These are phyloP conservation scores for Bruguiera parviflora DNA, from an alignment of 345 rosid genomes.

Conservation along the genomic window DNA sequence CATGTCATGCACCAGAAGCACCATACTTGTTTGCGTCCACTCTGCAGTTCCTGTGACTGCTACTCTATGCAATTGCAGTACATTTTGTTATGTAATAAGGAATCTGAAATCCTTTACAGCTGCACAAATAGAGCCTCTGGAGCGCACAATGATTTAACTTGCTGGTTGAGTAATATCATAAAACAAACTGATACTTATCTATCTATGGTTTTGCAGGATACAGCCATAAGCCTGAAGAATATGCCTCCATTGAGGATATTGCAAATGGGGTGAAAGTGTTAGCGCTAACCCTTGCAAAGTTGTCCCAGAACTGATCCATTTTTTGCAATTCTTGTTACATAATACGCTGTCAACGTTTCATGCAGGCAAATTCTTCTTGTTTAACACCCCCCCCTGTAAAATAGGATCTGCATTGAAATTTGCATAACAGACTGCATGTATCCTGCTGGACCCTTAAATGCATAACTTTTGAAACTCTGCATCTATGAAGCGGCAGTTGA, in stretches of 20 bases:
- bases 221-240: slow-evolving; percentile 95
- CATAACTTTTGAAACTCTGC: no score
- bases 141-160: background rate
- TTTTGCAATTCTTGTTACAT: background rate
- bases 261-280: slow-evolving; percentile 79
- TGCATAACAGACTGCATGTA: no score
- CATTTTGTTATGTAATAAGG: no score
- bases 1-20: no score
- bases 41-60: background rate
- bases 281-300: slow-evolving; percentile 70
- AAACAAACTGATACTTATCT: background rate
- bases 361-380: no score
- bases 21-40: background rate
- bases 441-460: no score
- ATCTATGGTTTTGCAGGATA: slow-evolving; percentile 57
- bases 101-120: no score
- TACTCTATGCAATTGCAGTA: background rate
- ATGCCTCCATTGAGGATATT: slow-evolving; percentile 58
- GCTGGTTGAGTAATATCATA: background rate
- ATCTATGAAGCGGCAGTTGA: no score
- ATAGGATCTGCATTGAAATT: no score
- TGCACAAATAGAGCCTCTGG: background rate
- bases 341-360: background rate
- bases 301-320: slow-evolving; percentile 40
- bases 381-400: no score